Evolutionary conservation across 1,284 basidiomycete genomes (phyloP).

Genomic region (Somion occarium): DNA sequence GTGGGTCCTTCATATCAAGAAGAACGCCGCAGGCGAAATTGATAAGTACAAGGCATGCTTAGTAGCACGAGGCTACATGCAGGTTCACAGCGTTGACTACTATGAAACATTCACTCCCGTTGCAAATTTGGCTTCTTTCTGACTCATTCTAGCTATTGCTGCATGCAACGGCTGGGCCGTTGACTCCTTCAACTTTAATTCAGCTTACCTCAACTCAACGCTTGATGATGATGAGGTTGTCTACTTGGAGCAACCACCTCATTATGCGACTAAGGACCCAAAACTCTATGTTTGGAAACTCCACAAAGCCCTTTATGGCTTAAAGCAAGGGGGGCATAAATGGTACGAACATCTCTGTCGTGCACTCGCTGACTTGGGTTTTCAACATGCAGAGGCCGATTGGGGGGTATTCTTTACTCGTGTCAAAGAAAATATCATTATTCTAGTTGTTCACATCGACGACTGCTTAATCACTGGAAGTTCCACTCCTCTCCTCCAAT

Average conservation of each 20-base stretch:
- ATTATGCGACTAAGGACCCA: not conserved
- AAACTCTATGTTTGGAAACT: slow-evolving; percentile 7
- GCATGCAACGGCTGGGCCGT: slow-evolving; percentile 21
- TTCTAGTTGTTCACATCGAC: not conserved
- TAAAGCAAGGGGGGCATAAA: slow-evolving; percentile 19
- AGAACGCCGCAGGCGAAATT: too few relatives aligned
- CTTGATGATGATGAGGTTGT: slow-evolving; percentile 30
- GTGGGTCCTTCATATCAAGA: slow-evolving; percentile 28
- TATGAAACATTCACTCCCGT: slow-evolving; percentile 29
- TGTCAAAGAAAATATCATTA: too few relatives aligned
- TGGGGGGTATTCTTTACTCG: too few relatives aligned
- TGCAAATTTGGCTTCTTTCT: slow-evolving; percentile 20
- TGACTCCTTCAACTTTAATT: slow-evolving; percentile 28
- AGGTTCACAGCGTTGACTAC: slow-evolving; percentile 31
- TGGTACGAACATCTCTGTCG: slow-evolving; percentile 15
- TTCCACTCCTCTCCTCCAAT: not conserved
- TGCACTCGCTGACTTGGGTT: too few relatives aligned
- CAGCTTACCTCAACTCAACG: slow-evolving; percentile 28
- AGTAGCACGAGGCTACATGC: slow-evolving; percentile 32
- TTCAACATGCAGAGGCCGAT: too few relatives aligned
- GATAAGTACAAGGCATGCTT: slow-evolving; percentile 31
- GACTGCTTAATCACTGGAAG: not conserved
- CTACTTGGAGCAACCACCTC: slow-evolving; percentile 32
- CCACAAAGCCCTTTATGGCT: slow-evolving; percentile 20
- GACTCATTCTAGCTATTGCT: slow-evolving; percentile 24